phyloP scores from a whole-genome alignment of 495 filamentous ascomycete genomes.

The Xylaria palmicola region DNA sequence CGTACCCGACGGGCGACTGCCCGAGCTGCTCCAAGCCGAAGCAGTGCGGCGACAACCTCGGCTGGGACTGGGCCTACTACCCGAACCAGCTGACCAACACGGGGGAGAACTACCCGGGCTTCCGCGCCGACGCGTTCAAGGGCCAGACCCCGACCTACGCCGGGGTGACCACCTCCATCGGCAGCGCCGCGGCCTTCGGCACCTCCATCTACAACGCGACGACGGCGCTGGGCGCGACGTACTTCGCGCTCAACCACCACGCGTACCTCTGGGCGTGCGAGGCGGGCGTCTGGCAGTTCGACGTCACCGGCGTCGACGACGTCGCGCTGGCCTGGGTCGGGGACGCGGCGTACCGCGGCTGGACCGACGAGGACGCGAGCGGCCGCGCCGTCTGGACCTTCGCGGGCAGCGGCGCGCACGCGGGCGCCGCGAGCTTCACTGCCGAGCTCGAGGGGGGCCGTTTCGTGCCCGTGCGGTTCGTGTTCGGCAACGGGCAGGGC shows the following conservation, averaged over 20 bases:
- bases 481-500: constrained; percentile 16
- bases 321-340: constrained; percentile 17
- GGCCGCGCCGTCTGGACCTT: constrained; percentile 20
- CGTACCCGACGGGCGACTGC: constrained; percentile 1
- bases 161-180: constrained; percentile 12
- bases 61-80: constrained; percentile 22
- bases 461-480: constrained; percentile 16
- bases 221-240: constrained; percentile 9
- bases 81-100: constrained; percentile 18
- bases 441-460: constrained; percentile 6
- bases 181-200: constrained; percentile 6
- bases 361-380: constrained; percentile 16
- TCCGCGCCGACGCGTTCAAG: constrained; percentile 20
- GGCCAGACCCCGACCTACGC: constrained; percentile 10
- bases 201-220: constrained; percentile 14
- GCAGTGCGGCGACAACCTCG: constrained; percentile 11
- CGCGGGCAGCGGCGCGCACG: constrained; percentile 2
- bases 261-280: constrained; percentile 23
- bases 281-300: constrained; percentile 19
- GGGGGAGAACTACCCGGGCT: constrained; percentile 19
- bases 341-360: constrained; percentile 16
- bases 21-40: constrained; percentile 20
- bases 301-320: constrained; percentile 18
- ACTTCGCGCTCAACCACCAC: constrained; percentile 22
- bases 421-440: constrained; percentile 16